These are phyloP conservation scores for Ganoderma lucidum DNA, from an alignment of 1,284 basidiomycete genomes.

Conservation along the genomic window DNA sequence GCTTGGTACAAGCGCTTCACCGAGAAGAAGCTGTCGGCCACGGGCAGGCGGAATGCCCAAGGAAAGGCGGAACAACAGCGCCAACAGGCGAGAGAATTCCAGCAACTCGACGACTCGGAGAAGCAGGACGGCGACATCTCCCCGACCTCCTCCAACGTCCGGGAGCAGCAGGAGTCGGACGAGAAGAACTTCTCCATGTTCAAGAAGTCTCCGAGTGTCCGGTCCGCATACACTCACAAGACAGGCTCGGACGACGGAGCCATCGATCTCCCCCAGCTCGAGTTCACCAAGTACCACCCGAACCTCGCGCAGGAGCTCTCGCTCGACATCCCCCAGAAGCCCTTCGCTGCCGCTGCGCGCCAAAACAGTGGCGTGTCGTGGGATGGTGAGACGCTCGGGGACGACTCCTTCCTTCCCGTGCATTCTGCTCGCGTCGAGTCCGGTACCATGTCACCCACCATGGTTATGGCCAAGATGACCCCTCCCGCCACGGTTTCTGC, in stretches of 20 bases:
- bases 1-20: slow-evolving; percentile 39
- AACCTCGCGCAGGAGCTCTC: slow-evolving; percentile 60
- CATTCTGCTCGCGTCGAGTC: slow-evolving; percentile 52
- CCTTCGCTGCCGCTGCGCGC: slow-evolving; percentile 47
- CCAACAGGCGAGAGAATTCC: slow-evolving; percentile 29
- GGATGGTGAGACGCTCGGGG: slow-evolving; percentile 59
- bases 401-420: slow-evolving; percentile 60
- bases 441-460: slow-evolving; percentile 51
- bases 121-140: slow-evolving; percentile 33
- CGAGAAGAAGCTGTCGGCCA: slow-evolving; percentile 24
- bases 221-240: slow-evolving; percentile 49
- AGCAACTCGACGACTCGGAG: slow-evolving; percentile 32
- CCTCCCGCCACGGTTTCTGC: slow-evolving; percentile 58
- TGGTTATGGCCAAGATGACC: slow-evolving; percentile 63
- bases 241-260: slow-evolving; percentile 43
- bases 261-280: slow-evolving; percentile 46
- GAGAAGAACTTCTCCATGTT: slow-evolving; percentile 59
- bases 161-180: slow-evolving; percentile 35
- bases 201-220: slow-evolving; percentile 66
- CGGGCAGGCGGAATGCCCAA: slow-evolving; percentile 33
- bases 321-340: slow-evolving; percentile 48
- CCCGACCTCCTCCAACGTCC: slow-evolving; percentile 25
- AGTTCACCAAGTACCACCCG: slow-evolving; percentile 59
- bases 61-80: slow-evolving; percentile 33
- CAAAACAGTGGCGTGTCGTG: slow-evolving; percentile 54